Conservation (phyloP, 768 basidiomycete species). For the Cystobasidium ongulense region DNA sequence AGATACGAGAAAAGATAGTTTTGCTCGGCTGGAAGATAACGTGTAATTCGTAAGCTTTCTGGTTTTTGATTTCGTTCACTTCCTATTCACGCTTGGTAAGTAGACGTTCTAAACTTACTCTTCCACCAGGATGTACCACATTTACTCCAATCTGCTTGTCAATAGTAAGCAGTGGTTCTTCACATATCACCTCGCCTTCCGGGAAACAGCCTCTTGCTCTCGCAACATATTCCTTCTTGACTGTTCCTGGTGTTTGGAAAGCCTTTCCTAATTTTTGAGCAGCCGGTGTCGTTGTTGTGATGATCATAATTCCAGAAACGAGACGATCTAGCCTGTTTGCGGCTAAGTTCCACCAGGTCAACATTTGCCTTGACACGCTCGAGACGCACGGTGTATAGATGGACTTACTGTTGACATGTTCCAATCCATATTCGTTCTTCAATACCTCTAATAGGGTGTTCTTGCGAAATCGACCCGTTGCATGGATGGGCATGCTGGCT, state of each 20-base stretch:
- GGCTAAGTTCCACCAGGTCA: constrained; percentile 55
- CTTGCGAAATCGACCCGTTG: constrained; percentile 78
- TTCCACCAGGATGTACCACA: constrained; percentile 88
- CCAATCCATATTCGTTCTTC: constrained; percentile 69
- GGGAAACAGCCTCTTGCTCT: constrained; percentile 79
- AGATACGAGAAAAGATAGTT: constrained; percentile 75
- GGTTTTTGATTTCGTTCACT: too few species aligned
- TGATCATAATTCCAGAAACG: constrained; percentile 90
- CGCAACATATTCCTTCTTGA: constrained; percentile 79
- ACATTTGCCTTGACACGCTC: constrained; percentile 10
- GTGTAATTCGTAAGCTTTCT: too few species aligned
- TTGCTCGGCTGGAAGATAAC: constrained; percentile 58
- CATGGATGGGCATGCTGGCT: constrained; percentile 86
- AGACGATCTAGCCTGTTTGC: constrained; percentile 88
- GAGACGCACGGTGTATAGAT: background rate
- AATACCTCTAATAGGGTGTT: constrained; percentile 84
- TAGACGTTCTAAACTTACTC: constrained; percentile 59
- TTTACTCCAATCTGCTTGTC: constrained; percentile 96
- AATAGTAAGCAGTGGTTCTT: constrained; percentile 77
- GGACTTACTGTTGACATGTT: constrained; percentile 71
- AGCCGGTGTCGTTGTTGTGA: constrained; percentile 63
- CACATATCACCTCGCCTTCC: constrained; percentile 59
- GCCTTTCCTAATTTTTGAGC: constrained; percentile 67
- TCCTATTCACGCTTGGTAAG: too few species aligned
- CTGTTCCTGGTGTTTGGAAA: constrained; percentile 55